A percentile compares a stretch with the other conserved stretches of the same genome.
phyloP scores from a whole-genome alignment of 345 rosid species.

The Excoecaria agallocha region DNA sequence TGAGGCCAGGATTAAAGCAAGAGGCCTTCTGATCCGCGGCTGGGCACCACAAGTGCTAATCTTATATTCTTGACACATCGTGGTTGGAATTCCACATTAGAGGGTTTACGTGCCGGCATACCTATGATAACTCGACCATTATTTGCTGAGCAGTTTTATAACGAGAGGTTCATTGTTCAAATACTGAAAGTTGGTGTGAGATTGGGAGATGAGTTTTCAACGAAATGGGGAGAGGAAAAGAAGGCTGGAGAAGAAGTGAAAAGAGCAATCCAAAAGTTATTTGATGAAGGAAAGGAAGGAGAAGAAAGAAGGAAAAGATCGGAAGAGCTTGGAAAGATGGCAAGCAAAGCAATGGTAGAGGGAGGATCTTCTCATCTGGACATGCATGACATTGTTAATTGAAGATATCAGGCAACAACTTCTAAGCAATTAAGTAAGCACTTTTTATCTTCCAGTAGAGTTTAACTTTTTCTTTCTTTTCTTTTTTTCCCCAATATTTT shows the following conservation, averaged over 20 bases:
- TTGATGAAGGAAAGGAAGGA: slow-evolving; percentile 16
- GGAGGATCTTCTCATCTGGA: slow-evolving; percentile 27
- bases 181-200: slow-evolving; percentile 35
- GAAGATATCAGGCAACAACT: background rate
- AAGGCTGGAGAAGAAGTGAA: slow-evolving; percentile 9
- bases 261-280: slow-evolving; percentile 6
- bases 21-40: slow-evolving; percentile 46
- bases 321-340: slow-evolving; percentile 14
- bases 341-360: slow-evolving; percentile 16
- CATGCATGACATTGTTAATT: slow-evolving; percentile 5
- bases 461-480: too few species aligned
- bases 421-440: background rate
- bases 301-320: slow-evolving; percentile 26
- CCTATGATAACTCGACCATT: slow-evolving; percentile 40
- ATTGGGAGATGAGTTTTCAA: slow-evolving; percentile 31
- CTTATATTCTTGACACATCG: slow-evolving; percentile 53
- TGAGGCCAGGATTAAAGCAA: slow-evolving; percentile 33
- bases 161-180: slow-evolving; percentile 35
- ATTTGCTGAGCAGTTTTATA: slow-evolving; percentile 34
- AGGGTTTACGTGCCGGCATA: slow-evolving; percentile 40
- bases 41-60: slow-evolving; percentile 60
- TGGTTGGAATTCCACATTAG: slow-evolving; percentile 58
- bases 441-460: background rate
- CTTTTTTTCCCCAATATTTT: background rate
- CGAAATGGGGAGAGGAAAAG: slow-evolving; percentile 32